Base-by-base conservation (phyloP, 2,329 filamentous ascomycete genomes). In the Stachybotrys echinatus region DNA sequence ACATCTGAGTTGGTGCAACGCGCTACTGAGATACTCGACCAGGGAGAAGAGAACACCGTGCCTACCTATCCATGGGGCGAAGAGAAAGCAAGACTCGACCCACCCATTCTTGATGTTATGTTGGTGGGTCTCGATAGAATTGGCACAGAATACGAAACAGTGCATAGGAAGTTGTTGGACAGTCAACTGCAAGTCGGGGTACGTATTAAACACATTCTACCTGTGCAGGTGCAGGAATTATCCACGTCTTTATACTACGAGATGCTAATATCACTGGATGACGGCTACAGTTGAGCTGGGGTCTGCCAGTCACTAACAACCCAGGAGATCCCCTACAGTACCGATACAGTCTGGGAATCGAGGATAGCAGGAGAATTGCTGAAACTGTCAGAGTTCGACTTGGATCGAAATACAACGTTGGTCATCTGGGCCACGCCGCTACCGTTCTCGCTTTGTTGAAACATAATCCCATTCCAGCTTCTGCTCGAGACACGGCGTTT, bases 81-180 rank as follows among this genome's bases (percentile, higher is more conserved):
- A 21, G 46, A 48, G 46, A 48, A 48, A 21, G 46, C 34, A 23
- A 48, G 46, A 19, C 46, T 48, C 10, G 46, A 48, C 46, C 34
- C 34, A 14, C 46, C 46, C 19, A 23, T 48, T 22, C 34, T 48
- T 12, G 46, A 48, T 22, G 34, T 40, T 34, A 48, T 48, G 46
- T 23, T 39, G 31, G 46, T 48, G 12, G 34, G 34, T 14, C 20
- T 48, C 31, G 46, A 48, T 12, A 45, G 31, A 40, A 17, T 40
- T 39, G 21, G 46, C 20, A 17, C 19, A 5, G 42, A 45, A 4
- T 45, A 45, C 22, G 22, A 45, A n/a, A n/a, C 42, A 22, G 42
- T 45, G 20, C 42, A 45, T 23, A 23, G 42, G 21, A 45, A 27
- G 21, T 22, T 45, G 3, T 27, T 45, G 21, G 23, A 21, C 18